Base-by-base conservation (phyloP, 2,329 filamentous ascomycete species). In the Sclerotinia sclerotiorum region DNA sequence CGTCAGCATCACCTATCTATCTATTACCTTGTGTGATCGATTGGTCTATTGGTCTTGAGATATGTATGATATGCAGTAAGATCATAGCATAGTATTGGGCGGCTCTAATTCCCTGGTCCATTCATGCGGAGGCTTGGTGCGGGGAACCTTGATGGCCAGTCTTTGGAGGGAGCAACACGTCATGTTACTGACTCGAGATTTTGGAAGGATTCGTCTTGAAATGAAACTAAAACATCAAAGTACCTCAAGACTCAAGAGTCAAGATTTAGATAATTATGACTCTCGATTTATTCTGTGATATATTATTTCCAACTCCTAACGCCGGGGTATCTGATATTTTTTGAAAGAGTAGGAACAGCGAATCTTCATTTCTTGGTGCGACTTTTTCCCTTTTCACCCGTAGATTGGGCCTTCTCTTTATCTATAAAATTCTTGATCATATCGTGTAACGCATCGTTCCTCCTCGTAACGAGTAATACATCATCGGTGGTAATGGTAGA, bases 401-500 rank as follows among this genome's bases (percentile, higher is more conserved):
- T 54, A 24, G 62, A 68, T 54, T 68, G 68, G 11, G 83, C 83
- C 76, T 85, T 86, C 71, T 84, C 81, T 72, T 83, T 80, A 67
- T 93, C 89, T 39, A 93, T 82, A 74, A 88, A 88, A 63, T 86
- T 83, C 77, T 86, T 85, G 76, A 99, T 84, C 46, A 98, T 88
- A 21, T 84, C 84, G 73, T 94, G 88, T 27, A 99, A 80, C 24
- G 93, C 93, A 68, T 94, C 91, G 74, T 98, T 99, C 69, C 94
- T 88, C 70, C 95, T 84, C 35, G 92, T 89, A 42, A 99, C 86
- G 10, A 99, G 85, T 75, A 98, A 82, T 17, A 98, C 94, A 77
- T 99, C 95, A 64, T 94, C 90, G 0, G 90, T 90, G 49, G 89
- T 92, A 72, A 99, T 86, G 0, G 90, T 94, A 2, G 87, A 87